Evolutionary conservation across 2,329 filamentous ascomycete genomes (phyloP), one percentile per base, ranked within the genome.

Genomic region (Botrytis aclada): DNA sequence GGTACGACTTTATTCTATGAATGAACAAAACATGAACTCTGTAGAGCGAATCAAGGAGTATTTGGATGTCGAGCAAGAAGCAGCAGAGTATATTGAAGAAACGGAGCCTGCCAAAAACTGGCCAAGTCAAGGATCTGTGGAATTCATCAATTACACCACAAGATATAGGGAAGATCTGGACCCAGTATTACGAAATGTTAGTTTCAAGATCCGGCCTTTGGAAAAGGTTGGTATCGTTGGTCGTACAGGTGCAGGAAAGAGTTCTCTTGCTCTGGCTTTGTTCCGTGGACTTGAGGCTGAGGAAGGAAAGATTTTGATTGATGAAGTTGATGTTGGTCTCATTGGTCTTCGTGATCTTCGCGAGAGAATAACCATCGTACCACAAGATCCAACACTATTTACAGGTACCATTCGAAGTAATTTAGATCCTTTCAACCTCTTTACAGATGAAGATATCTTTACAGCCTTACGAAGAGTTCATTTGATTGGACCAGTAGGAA

Each of bases 11-110:
- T 99, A 99, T 81, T 92, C 95, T 0, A 90, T 93, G 80, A 98
- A 98, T 79, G 96, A 99, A 83, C 96, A 99, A 83, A 98, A 98
- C 83, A 98, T 99, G 96, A 99, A 99, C 83, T 95, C 95, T 4
- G 95, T 98, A 66, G 96, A 99, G 83, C 93, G 96, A 80, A 92
- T 99, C 80, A 97, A 97, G 84, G 96, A 99, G 81, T 99, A 98
- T 80, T 88, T 98, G 51, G 94, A 98, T 62, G 93, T 99, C 1
- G 95, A 98, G 78, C 95, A 98, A 81, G 96, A 99, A 83, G 95
- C 96, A 1, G 85, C 88, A 0, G 86, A 93, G 1, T 85, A 97
- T 58, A 88, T 97, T 58, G 90, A 94, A 71, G 90, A 95, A 74
- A 93, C 89, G 76, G 88, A 93, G 41, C 96, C 96, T 10, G 86